Conservation (phyloP, 805 yeast species). For the Cyberlindnera xylosilytica region DNA sequence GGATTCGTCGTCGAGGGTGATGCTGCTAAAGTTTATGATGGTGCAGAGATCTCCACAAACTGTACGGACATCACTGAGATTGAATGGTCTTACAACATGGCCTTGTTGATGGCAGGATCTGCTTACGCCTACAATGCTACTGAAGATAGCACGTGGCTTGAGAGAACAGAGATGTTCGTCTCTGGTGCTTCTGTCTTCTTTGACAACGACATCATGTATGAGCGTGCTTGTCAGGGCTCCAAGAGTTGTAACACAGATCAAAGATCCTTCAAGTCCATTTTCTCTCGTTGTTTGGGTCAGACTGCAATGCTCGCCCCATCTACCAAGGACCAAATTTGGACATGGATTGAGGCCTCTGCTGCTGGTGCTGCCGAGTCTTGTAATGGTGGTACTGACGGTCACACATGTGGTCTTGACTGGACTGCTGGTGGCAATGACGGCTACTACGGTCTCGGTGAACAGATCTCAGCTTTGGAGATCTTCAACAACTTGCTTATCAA, state of each 20-base stretch:
- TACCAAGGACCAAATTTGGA: conserved; percentile 40
- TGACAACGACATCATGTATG: conserved; percentile 52
- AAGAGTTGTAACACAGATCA: conserved; percentile 72
- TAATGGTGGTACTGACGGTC: conserved; percentile 69
- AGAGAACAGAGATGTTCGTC: conserved; percentile 43
- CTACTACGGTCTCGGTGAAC: conserved; percentile 72
- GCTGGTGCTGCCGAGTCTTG: conserved; percentile 68
- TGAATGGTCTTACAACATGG: conserved; percentile 73
- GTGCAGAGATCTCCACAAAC: conserved; percentile 49
- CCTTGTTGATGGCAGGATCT: conserved; percentile 59
- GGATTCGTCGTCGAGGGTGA: conserved; percentile 38
- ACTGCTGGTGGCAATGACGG: conserved; percentile 55
- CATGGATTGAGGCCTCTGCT: conserved; percentile 49
- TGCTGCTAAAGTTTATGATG: conserved; percentile 48
- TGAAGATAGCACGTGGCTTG: conserved; percentile 46
- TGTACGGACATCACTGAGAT: conserved; percentile 46
- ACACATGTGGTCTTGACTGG: conserved; percentile 79
- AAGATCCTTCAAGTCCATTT: conserved; percentile 67
- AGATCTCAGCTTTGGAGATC: conserved; percentile 68
- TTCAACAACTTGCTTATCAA: conserved; percentile 47
- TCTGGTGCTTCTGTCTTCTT: conserved; percentile 47
- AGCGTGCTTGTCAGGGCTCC: conserved; percentile 54
- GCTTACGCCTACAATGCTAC: conserved; percentile 69
- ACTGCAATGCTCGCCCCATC: conserved; percentile 55
- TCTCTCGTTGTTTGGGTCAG: conserved; percentile 58